Evolutionary conservation across 2,329 filamentous ascomycete species (phyloP), one percentile per base, ranked within the genome.

Genomic region (Claviceps monticola): DNA sequence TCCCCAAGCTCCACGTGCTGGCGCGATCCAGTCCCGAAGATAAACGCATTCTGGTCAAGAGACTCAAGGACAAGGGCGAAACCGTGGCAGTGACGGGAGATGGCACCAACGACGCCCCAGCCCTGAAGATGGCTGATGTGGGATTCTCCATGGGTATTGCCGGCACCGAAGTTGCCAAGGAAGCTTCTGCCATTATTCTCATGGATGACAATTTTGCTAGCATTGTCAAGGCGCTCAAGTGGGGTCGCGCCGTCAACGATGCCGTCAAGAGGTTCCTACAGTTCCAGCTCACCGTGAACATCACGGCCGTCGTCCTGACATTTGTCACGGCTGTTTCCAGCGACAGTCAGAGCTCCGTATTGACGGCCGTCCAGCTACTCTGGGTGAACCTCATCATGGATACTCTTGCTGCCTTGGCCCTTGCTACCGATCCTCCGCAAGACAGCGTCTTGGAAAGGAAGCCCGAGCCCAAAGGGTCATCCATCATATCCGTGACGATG

Each of bases 361-460:
- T 96, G 52, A 93, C 81, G 2, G 89, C 89, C 11, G 89, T 95
- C 26, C 90, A 96, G 68, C 78, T 96, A 59, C 81, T 96, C 34
- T 96, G 90, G 90, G 88, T 96, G 61, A 96, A 95, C 62, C 74
- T 96, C 60, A 96, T 96, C 70, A 96, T 95, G 90, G 90, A 96
- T 61, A 95, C 90, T 0, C 88, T 96, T 54, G 90, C 89, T 23
- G 89, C 89, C 16, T 75, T 95, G 42, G 89, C 89, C 8, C 78
- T 95, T 50, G 89, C 89, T 1, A 95, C 89, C 1, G 89, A 95
- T 64, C 87, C 88, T n/a, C 89, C 89, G 0, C 85, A 85, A 13
- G 83, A 86, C 50, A 85, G 81, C 58, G 83, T 95, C 26, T 71
- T 95, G 49, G 74, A 95, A 59, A 81, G 89, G 52, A 89, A 88